Evolutionary conservation across 768 basidiomycete genomes (phyloP).

Genomic region (Serendipita vermifera): DNA sequence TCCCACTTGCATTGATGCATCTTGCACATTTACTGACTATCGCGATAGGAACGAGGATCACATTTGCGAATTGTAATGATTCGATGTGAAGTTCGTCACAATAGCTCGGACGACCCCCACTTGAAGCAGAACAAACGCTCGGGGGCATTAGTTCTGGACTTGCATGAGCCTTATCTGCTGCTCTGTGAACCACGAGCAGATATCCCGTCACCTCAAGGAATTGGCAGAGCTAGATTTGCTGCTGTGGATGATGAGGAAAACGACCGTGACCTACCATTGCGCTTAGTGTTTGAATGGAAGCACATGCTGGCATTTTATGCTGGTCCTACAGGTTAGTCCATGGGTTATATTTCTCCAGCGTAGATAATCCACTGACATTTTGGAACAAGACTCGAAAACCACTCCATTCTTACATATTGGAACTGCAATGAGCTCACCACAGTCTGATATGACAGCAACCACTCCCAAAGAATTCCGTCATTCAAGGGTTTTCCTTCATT

Average conservation of each 20-base stretch:
- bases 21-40: no score
- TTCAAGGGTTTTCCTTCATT: no score
- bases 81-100: conserved; percentile 56
- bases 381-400: background rate
- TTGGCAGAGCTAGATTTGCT: background rate
- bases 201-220: background rate
- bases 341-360: background rate
- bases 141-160: conserved; percentile 52
- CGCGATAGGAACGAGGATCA: no score
- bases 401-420: background rate
- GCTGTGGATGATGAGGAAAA: background rate
- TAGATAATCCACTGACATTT: background rate
- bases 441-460: no score
- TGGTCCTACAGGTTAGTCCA: conserved; percentile 13
- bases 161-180: conserved; percentile 28
- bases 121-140: no score
- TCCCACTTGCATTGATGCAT: no score
- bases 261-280: background rate
- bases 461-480: no score
- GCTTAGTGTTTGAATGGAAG: conserved; percentile 12
- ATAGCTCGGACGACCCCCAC: conserved; percentile 47
- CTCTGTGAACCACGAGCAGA: background rate
- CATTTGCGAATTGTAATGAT: conserved; percentile 45
- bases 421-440: background rate
- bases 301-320: conserved; percentile 12